phyloP scores from a whole-genome alignment of 148 eudicot species.

The Arctostaphylos glauca region DNA sequence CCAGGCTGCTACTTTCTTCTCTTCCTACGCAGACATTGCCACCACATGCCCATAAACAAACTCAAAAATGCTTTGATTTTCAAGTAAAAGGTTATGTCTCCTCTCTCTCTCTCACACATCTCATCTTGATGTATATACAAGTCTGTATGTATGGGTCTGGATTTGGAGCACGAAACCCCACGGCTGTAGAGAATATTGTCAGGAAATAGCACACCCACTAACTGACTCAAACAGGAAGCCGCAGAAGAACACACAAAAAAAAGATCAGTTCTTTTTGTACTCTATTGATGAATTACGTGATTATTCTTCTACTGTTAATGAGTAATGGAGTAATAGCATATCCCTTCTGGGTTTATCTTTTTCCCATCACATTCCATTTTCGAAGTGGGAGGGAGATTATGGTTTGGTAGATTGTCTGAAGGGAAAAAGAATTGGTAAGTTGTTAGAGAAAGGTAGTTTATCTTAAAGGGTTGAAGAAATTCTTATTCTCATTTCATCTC shows the following conservation, averaged over 20 bases:
- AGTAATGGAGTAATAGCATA: no score
- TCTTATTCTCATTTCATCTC: neutral
- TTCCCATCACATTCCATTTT: no score
- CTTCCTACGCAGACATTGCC: no score
- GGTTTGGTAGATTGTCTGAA: no score
- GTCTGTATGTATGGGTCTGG: neutral
- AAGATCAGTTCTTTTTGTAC: neutral
- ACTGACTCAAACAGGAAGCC: neutral
- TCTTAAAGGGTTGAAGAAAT: neutral
- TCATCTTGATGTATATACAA: neutral
- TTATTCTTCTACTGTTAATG: neutral
- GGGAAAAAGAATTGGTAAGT: no score
- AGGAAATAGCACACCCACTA: neutral
- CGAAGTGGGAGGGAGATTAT: no score
- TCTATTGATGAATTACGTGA: neutral
- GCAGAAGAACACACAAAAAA: neutral
- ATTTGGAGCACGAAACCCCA: conserved; percentile 20
- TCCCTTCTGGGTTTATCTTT: no score
- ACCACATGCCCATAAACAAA: no score
- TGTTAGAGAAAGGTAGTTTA: no score
- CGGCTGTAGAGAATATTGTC: conserved; percentile 17
- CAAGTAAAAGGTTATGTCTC: no score
- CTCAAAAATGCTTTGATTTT: no score
- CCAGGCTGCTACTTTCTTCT: no score
- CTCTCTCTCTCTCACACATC: neutral